phyloP scores from a whole-genome alignment of 257 asterid genomes.

The Thymus quinquecostatus region DNA sequence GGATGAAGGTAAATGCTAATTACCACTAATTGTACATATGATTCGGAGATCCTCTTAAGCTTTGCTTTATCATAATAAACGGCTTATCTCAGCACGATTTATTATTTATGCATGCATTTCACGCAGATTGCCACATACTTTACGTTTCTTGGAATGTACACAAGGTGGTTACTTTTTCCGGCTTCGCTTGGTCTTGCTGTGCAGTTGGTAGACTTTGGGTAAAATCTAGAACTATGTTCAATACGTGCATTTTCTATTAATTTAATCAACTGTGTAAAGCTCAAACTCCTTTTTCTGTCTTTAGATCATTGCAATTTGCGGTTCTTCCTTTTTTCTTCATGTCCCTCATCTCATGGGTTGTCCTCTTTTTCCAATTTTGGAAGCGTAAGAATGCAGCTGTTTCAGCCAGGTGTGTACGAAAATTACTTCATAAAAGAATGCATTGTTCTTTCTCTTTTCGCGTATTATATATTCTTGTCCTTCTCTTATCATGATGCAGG shows the following conservation, averaged over 20 bases:
- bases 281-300: slow-evolving; percentile 12
- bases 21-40: slow-evolving; percentile 8
- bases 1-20: slow-evolving; percentile 64
- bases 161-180: slow-evolving; percentile 93
- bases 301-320: slow-evolving; percentile 71
- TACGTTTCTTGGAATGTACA: slow-evolving; percentile 90
- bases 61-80: slow-evolving; percentile 25
- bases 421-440: not conserved
- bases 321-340: slow-evolving; percentile 88
- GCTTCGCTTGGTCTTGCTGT: slow-evolving; percentile 77
- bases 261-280: slow-evolving; percentile 6
- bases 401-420: slow-evolving; percentile 58
- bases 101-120: slow-evolving; percentile 1
- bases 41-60: not conserved
- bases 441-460: not conserved
- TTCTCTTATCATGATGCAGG: slow-evolving; percentile 43
- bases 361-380: slow-evolving; percentile 92
- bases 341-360: slow-evolving; percentile 86
- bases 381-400: slow-evolving; percentile 87
- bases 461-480: not conserved
- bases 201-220: slow-evolving; percentile 90
- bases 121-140: slow-evolving; percentile 88
- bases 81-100: not conserved
- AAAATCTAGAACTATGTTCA: slow-evolving; percentile 28
- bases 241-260: slow-evolving; percentile 8